Evolutionary conservation across 1,284 basidiomycete genomes (phyloP), one percentile per base, ranked within the genome.

Genomic region (Abortiporus biennis): DNA sequence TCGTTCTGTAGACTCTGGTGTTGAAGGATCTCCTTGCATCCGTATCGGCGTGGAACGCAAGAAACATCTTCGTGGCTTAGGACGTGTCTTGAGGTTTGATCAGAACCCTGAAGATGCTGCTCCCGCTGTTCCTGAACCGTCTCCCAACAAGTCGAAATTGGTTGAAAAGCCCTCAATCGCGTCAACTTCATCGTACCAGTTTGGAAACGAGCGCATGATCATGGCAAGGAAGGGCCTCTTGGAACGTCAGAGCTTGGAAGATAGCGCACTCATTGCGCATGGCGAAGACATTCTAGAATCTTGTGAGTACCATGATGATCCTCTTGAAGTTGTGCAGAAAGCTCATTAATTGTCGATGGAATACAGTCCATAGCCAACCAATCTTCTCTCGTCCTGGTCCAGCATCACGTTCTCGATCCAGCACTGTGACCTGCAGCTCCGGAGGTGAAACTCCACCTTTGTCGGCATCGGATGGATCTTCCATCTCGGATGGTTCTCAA

Each of bases 21-120:
- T 85, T n/a, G 76, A 80, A n/a, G 68, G 68, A 2, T 88, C 85
- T 1, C 86, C 85, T 0, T 85, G 80, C 45, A 68, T 74, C 16
- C 71, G 75, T 36, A 68, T 74, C 11, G 81, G 82, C 37, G 68
- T 74, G n/a, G 81, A 83, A 55, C 67, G 73, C 43, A 81, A 77
- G 55, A 68, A 74, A 15, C 54, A 61, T 4, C 43, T 50, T 4
- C 49, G 50, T 21, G 45, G 52, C 20, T 45, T 54, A n/a, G 55
- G 50, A 3, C 50, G 52, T 9, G 52, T 55, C 8, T 45, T 55
- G 6, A 47, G 52, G 6, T 58, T 67, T 35, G 67, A 69, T 42
- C 51, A 45, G 29, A 44, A 50, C 15, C 48, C 37, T 35, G 33
- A 40, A 6, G 51, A 40, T 36, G 46, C 23, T 24, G 43, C 36